Percentiles rank a stretch among this genome's conserved stretches.
phyloP scores from a whole-genome alignment of 2,329 filamentous ascomycete species.

The Aspergillus carbonarius region DNA sequence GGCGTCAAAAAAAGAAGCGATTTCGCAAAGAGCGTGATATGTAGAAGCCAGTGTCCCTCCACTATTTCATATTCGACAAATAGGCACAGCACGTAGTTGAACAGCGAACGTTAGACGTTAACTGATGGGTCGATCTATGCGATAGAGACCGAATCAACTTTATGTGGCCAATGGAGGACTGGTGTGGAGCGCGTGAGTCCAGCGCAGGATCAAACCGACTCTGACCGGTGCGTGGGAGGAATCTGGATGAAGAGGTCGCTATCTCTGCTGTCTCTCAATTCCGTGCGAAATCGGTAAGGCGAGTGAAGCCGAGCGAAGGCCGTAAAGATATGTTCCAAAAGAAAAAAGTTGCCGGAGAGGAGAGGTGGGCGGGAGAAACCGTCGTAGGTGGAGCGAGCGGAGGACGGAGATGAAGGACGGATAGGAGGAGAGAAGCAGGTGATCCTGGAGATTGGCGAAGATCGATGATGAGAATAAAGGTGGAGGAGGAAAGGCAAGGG shows the following conservation, averaged over 20 bases:
- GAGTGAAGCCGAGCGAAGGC: neutral
- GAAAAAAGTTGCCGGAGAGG: neutral
- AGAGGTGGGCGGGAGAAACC: neutral
- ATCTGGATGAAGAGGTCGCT: neutral
- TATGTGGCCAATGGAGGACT: neutral
- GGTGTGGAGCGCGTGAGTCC: neutral
- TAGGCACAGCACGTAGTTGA: conserved; percentile 2
- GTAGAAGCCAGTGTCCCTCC: neutral
- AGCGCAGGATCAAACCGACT: neutral
- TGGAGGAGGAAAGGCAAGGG: neutral
- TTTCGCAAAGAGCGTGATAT: conserved; percentile 9
- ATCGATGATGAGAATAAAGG: neutral
- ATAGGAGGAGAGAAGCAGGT: conserved; percentile 1
- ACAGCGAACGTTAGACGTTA: neutral
- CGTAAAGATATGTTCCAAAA: neutral
- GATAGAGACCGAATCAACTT: neutral
- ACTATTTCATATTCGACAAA: conserved; percentile 29
- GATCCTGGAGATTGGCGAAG: neutral
- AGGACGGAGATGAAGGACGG: conserved; percentile 1
- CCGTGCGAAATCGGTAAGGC: too few species aligned
- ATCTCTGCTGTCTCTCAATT: neutral
- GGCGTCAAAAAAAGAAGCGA: neutral
- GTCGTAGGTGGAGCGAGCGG: conserved; percentile 7
- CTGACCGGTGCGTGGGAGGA: neutral
- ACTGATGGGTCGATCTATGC: neutral